Evolutionary conservation across 2,329 filamentous ascomycete species (phyloP).

Genomic region (Atkinsonella texensis): DNA sequence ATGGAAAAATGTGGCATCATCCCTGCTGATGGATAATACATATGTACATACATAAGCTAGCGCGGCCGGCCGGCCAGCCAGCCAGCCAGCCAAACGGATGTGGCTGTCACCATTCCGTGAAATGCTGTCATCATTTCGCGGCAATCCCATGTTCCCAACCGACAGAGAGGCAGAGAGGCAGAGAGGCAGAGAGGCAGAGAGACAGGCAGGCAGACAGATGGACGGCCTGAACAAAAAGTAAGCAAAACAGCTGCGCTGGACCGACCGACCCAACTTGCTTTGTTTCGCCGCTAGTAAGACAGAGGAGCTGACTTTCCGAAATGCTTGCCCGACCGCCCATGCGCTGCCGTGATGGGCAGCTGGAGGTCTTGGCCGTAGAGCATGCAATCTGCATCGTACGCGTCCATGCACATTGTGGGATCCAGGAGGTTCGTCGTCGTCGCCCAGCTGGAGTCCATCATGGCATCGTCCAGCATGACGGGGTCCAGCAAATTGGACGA

Average conservation of each 20-base stretch:
- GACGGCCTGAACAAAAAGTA: too few species aligned
- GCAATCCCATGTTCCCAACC: neutral
- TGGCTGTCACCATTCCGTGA: neutral
- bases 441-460: slow-evolving; percentile 3
- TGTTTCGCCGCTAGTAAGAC: slow-evolving; percentile 3
- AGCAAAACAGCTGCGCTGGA: too few species aligned
- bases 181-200: neutral
- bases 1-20: too few species aligned
- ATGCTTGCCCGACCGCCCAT: slow-evolving; percentile 2
- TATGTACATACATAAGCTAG: too few species aligned
- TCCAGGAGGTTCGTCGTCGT: neutral
- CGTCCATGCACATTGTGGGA: slow-evolving; percentile 3
- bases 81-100: too few species aligned
- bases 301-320: slow-evolving; percentile 4
- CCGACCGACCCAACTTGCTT: too few species aligned
- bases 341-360: neutral
- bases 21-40: too few species aligned
- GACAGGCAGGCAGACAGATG: neutral
- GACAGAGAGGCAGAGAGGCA: neutral
- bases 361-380: slow-evolving; percentile 1
- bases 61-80: too few species aligned
- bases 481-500: slow-evolving; percentile 5
- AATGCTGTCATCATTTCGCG: neutral
- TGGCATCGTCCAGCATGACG: slow-evolving; percentile 3
- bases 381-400: slow-evolving; percentile 3